phyloP scores from a whole-genome alignment of 805 yeast genomes.

The Nakazawaea ernobii region DNA sequence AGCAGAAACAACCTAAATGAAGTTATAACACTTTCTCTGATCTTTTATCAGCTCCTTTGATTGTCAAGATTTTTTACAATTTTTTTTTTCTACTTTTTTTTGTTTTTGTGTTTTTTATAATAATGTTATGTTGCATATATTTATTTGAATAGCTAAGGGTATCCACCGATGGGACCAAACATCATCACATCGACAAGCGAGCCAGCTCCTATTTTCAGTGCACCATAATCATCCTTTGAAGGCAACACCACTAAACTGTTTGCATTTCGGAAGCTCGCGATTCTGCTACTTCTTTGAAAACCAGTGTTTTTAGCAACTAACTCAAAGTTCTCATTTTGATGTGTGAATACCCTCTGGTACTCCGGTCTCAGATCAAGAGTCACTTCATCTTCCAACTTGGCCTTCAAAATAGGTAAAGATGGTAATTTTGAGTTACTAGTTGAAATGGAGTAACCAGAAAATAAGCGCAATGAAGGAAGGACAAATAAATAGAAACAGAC shows the following conservation, averaged over 20 bases:
- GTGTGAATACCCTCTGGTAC: constrained; percentile 38
- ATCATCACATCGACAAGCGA: constrained; percentile 4
- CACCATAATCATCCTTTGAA: constrained; percentile 15
- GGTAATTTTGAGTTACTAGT: constrained; percentile 16
- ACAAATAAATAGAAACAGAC: constrained; percentile 45
- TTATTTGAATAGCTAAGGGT: not conserved
- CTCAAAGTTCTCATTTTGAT: constrained; percentile 19
- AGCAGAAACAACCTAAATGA: no score
- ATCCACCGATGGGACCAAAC: constrained; percentile 6
- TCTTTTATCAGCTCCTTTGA: no score
- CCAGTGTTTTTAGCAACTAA: constrained; percentile 40
- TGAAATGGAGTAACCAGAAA: constrained; percentile 25
- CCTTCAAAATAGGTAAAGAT: constrained; percentile 28
- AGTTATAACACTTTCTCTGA: no score
- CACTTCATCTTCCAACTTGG: constrained; percentile 24
- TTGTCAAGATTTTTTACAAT: no score
- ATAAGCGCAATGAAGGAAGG: constrained; percentile 34
- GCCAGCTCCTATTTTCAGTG: constrained; percentile 1
- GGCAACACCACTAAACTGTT: constrained; percentile 42
- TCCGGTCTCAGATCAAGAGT: constrained; percentile 46
- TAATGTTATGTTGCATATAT: not conserved
- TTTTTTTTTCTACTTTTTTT: not conserved
- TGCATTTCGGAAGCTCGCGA: constrained; percentile 41
- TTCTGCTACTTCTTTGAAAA: constrained; percentile 43
- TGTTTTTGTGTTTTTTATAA: not conserved